Percentiles rank a stretch among this genome's conserved stretches.
Conservation (phyloP, 257 asterid species). For the Solanum clarkiae region DNA sequence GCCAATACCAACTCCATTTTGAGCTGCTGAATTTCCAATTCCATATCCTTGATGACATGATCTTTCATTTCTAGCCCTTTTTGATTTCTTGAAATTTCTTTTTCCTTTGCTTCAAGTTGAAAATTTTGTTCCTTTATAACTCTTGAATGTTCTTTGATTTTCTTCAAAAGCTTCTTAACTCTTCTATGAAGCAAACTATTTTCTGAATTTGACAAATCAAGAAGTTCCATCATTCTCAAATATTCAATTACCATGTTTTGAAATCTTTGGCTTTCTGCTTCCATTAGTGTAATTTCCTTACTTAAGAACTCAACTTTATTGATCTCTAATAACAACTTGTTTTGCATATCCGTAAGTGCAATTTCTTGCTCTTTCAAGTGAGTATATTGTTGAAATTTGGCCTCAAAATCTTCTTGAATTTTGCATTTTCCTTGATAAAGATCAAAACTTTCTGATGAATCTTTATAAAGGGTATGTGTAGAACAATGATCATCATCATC, state of each 20-base stretch:
- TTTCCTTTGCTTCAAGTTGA: slow-evolving; percentile 23
- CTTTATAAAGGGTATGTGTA: neutral
- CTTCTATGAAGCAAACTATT: slow-evolving; percentile 24
- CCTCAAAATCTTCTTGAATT: slow-evolving; percentile 14
- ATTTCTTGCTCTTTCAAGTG: slow-evolving; percentile 33
- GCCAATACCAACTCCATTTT: slow-evolving; percentile 19
- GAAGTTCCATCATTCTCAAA: slow-evolving; percentile 12
- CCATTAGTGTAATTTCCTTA: slow-evolving; percentile 21
- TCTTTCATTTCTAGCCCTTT: slow-evolving; percentile 19
- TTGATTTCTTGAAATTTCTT: slow-evolving; percentile 19
- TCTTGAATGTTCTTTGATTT: slow-evolving; percentile 2
- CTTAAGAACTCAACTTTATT: slow-evolving; percentile 20
- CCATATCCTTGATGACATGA: slow-evolving; percentile 18
- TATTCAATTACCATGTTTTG: slow-evolving; percentile 17
- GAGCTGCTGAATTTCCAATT: slow-evolving; percentile 25
- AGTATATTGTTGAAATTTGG: slow-evolving; percentile 21
- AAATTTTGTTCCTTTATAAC: slow-evolving; percentile 10
- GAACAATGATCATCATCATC: neutral
- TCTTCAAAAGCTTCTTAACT: slow-evolving; percentile 34
- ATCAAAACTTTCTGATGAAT: neutral
- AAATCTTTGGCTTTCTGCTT: slow-evolving; percentile 23
- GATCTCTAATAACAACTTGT: slow-evolving; percentile 29
- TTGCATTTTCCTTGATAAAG: neutral
- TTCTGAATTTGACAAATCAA: slow-evolving; percentile 26
- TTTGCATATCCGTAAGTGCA: slow-evolving; percentile 24